phyloP scores from a whole-genome alignment of 352 stramenopile genomes.

The Globisporangium yorkense region DNA sequence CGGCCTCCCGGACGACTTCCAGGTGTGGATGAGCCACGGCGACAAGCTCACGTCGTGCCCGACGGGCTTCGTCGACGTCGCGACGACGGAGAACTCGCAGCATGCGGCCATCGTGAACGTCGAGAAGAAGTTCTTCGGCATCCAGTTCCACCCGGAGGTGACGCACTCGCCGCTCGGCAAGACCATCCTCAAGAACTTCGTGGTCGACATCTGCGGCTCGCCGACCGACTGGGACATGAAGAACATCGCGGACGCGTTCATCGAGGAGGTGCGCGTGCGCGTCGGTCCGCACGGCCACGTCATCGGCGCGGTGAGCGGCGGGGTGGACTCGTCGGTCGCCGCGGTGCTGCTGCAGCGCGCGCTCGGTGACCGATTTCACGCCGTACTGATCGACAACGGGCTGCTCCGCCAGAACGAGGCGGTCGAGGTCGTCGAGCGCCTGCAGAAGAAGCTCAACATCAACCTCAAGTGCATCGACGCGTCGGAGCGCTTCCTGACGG shows the following conservation, averaged over 20 bases:
- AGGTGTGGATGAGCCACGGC: slow-evolving; percentile 99
- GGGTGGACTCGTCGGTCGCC: slow-evolving; percentile 98
- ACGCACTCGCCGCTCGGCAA: slow-evolving; percentile 96
- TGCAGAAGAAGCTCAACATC: slow-evolving; percentile 90
- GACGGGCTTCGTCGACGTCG: slow-evolving; percentile 89
- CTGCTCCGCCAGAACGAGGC: slow-evolving; percentile 96
- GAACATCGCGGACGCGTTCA: slow-evolving; percentile 90
- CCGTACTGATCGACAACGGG: slow-evolving; percentile 99
- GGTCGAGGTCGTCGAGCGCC: slow-evolving; percentile 84
- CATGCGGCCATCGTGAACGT: slow-evolving; percentile 95
- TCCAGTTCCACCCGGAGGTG: slow-evolving; percentile 98
- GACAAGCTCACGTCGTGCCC: slow-evolving; percentile 96
- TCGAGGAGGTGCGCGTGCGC: slow-evolving; percentile 85
- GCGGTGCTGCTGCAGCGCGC: slow-evolving; percentile 96
- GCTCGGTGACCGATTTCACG: slow-evolving; percentile 97
- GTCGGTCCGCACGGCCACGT: slow-evolving; percentile 95
- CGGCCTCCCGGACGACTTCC: slow-evolving; percentile 90
- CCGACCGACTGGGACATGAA: slow-evolving; percentile 98
- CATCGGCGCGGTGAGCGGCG: slow-evolving; percentile 97
- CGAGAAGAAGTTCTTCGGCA: slow-evolving; percentile 92
- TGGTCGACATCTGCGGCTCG: slow-evolving; percentile 93
- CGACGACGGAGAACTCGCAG: slow-evolving; percentile 86
- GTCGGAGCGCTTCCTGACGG: slow-evolving; percentile 92
- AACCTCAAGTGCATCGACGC: slow-evolving; percentile 98
- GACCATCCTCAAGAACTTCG: slow-evolving; percentile 97